Conservation (phyloP, 495 filamentous ascomycete genomes). For the Penicillium paradoxum region DNA sequence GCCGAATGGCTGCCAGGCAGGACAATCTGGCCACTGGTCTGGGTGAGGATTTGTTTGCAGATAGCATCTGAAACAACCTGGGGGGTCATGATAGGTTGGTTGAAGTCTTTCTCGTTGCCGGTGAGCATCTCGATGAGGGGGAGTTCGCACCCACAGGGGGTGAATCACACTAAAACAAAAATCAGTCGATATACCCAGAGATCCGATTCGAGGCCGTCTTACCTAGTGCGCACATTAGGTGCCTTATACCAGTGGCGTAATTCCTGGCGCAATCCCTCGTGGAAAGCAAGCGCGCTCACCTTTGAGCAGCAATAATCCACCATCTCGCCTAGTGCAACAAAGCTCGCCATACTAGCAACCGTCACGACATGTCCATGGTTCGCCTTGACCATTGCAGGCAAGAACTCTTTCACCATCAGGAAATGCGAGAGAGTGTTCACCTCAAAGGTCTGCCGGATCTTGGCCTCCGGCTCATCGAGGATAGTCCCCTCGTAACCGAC, state of each 20-base stretch:
- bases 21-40: conserved; percentile 41
- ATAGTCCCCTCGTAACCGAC: conserved; percentile 44
- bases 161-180: conserved; percentile 32
- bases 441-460: conserved; percentile 49
- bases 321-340: conserved; percentile 44
- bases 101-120: conserved; percentile 33
- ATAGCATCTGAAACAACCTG: conserved; percentile 37
- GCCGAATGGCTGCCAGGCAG: conserved; percentile 22
- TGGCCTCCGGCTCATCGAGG: conserved; percentile 40
- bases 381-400: conserved; percentile 54
- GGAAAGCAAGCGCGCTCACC: conserved; percentile 51
- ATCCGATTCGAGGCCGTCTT: neutral
- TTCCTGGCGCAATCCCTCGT: conserved; percentile 47
- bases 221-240: conserved; percentile 42
- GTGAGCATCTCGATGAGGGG: conserved; percentile 41
- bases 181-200: neutral
- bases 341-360: conserved; percentile 52
- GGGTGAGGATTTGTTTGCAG: conserved; percentile 38
- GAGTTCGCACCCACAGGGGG: conserved; percentile 44
- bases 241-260: conserved; percentile 39
- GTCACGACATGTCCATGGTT: conserved; percentile 60
- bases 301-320: conserved; percentile 55
- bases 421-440: conserved; percentile 59
- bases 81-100: conserved; percentile 34
- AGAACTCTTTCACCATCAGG: conserved; percentile 53